Evolutionary conservation across 2,329 filamentous ascomycete genomes (phyloP), one percentile per base, ranked within the genome.

Genomic region (Diplodia seriata): DNA sequence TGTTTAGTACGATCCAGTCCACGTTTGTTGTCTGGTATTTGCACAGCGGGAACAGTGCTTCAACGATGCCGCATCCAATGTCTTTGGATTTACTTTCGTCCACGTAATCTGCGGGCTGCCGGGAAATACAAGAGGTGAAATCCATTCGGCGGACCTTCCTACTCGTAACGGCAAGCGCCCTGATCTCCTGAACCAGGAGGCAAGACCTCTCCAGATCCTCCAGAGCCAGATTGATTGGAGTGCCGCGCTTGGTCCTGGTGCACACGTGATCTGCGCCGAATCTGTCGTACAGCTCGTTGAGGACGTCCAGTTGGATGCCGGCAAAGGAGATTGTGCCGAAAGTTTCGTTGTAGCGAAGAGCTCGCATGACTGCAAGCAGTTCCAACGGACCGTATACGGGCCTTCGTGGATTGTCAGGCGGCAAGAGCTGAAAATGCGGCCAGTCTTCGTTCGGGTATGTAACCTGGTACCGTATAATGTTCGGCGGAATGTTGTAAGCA

Each of bases 261-360:
- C 87, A 88, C 64, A 91, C 86, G 72, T 87, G 83, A 73, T 92
- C 90, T 9, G 80, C 78, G 0, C 88, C 89, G 75, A 86, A 84
- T 1, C 79, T 73, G 74, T 92, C 90, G 67, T 84, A 81, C 29
- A 89, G 74, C 15, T 85, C 84, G 71, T 90, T 89, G n/a, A 92
- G 77, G 36, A 81, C 79, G 74, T 91, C 88, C n/a, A 92, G 78
- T 70, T 84, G 85, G 56, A 91, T 84, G 49, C 85, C 85, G 33
- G 84, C 85, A 73, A 92, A 91, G 0, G 89, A 91, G 26, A 92
- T 87, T 1, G 87, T 87, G 33, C 81, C 81, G 75, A 91, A 92
- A 0, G 83, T 85, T 73, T 91, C 89, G 73, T 92, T 91, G 76
- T 91, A 92, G 50, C 90, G 85, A 65, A 92, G 76, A 11, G 90